Evolutionary conservation across 2,329 filamentous ascomycete genomes (phyloP).

Genomic region (Lachnellula hyalina): DNA sequence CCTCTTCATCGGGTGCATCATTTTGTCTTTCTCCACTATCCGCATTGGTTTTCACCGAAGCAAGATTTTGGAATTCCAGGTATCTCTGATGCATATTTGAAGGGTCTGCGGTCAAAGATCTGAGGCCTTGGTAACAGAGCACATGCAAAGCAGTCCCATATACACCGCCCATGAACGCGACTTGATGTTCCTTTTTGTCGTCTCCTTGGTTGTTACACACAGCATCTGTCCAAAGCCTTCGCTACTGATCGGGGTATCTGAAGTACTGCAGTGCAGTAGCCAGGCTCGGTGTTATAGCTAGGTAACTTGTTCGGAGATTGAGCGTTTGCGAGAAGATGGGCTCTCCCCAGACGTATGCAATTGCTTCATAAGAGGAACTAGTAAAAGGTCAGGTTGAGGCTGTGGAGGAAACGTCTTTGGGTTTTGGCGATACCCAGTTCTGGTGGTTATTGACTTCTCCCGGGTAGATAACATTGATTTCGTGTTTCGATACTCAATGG

Average conservation of each 20-base stretch:
- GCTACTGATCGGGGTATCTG: background rate
- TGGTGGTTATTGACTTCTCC: no score
- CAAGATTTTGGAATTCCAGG: no score
- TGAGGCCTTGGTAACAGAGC: background rate
- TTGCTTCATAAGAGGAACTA: slow-evolving; percentile 21
- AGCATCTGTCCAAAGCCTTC: slow-evolving; percentile 2
- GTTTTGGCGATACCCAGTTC: no score
- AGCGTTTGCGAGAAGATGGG: slow-evolving; percentile 2
- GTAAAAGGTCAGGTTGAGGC: no score
- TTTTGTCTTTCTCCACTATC: no score
- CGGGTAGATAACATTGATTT: no score
- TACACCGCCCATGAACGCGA: slow-evolving; percentile 11
- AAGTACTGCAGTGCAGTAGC: background rate
- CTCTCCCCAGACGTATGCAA: slow-evolving; percentile 33
- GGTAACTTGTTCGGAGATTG: background rate
- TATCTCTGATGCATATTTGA: no score
- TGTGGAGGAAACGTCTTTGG: no score
- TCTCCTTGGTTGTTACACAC: slow-evolving; percentile 12
- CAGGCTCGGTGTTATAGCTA: background rate
- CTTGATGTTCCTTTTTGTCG: slow-evolving; percentile 7
- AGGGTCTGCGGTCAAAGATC: no score
- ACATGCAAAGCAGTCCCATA: slow-evolving; percentile 3
- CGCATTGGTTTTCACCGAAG: no score
- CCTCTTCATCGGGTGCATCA: no score
- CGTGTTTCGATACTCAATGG: no score